Base-by-base conservation (phyloP, 805 yeast species). In the Yamadazyma tumulicola region DNA sequence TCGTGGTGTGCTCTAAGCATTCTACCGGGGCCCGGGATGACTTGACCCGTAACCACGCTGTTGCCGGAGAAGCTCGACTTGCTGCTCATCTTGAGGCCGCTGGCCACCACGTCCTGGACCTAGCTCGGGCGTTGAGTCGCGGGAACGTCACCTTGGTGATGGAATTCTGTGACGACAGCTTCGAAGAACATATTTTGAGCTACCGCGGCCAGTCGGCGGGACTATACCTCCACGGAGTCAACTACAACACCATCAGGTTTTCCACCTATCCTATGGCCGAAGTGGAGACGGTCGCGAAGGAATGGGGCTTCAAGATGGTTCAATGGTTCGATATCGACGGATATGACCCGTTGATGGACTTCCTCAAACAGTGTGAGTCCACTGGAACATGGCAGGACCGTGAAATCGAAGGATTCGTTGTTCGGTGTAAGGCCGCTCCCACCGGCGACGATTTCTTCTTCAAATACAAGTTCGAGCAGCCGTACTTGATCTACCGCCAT, bases 401-500 rank as follows among this genome's bases (percentile, higher is more conserved):
- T 24, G 96, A 87, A 45, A 73, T 85, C 6, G 99, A 93, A 61
- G 99, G 99, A 0, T 93, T 91, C 64, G 99, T 93, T 1, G 69
- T 93, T 4, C 70, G 98, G 36, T 77, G 89, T 47, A 41, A 31
- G 12, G 28, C 31, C 7, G 26, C 35, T 4, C 6, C 18, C 18
- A 13, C 18, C 7, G n/a, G n/a, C 6, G 17, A 19, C 2, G 85
- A 80, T 43, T 87, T 74, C 49, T 85, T 91, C 58, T 93, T 88
- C 75, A 93, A 93, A 60, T 93, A 67, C 64, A 93, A 93, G 58
- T 93, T 93, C 56, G 95, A 88, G 46, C 95, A 93, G 59, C 98
- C 98, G 0, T 93, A 93, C 54, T 61, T 88, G 29, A 72, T 93
- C 72, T 93, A 88, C 57, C 72, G 99, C 39, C 85, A 84, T 48